Evolutionary conservation across 1,284 basidiomycete species (phyloP).

Genomic region (Mycena sp.): DNA sequence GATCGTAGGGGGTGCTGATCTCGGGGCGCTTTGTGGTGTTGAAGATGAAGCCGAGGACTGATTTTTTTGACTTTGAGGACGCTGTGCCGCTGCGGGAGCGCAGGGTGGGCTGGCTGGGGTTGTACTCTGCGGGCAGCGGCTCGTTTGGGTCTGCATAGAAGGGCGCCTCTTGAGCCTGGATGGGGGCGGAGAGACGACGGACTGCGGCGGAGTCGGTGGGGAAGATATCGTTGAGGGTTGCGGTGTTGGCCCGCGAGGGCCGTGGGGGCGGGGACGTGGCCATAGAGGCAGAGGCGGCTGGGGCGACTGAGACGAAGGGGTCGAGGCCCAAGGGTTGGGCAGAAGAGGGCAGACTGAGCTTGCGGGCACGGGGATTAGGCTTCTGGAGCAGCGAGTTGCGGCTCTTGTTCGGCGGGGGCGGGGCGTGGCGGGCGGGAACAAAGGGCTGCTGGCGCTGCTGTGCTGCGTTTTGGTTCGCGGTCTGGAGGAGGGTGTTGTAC

Average conservation of each 20-base stretch:
- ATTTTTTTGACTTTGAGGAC: conserved; percentile 74
- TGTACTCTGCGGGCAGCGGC: conserved; percentile 48
- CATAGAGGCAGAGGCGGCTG: conserved; percentile 66
- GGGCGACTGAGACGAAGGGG: no score
- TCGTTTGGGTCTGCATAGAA: conserved; percentile 59
- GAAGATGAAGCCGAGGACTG: conserved; percentile 83
- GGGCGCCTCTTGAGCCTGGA: conserved; percentile 44
- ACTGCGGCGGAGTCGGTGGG: conserved; percentile 47
- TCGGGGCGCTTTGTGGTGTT: conserved; percentile 85
- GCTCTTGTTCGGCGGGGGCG: conserved; percentile 59
- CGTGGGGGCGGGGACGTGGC: conserved; percentile 69
- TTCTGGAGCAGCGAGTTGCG: conserved; percentile 69
- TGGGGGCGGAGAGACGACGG: conserved; percentile 64
- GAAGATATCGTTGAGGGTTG: conserved; percentile 78
- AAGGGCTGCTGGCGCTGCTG: conserved; percentile 44
- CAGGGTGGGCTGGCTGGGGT: conserved; percentile 20
- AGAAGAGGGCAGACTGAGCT: conserved; percentile 54
- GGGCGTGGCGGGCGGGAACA: conserved; percentile 62
- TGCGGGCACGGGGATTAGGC: conserved; percentile 56
- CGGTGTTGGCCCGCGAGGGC: conserved; percentile 84
- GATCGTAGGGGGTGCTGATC: conserved; percentile 98
- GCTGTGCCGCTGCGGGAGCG: conserved; percentile 71
- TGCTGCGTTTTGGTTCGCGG: conserved; percentile 33
- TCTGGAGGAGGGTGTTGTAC: conserved; percentile 68
- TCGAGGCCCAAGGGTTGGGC: no score